Evolutionary conservation across 2,329 filamentous ascomycete species (phyloP).

Genomic region (Botrytis medusae): DNA sequence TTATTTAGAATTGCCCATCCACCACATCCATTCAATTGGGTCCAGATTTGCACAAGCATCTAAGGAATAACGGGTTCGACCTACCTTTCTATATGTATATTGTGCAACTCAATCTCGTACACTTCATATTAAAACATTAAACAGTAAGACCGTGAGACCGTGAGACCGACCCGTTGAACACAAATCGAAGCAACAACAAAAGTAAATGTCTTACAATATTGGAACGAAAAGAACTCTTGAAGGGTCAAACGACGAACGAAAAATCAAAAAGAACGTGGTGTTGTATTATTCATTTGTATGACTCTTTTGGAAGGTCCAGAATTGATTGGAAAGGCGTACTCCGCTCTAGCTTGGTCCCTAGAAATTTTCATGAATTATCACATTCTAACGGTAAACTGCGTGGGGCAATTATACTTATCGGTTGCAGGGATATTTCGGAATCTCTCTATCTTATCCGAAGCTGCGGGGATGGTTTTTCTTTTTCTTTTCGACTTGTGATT

Average conservation of each 20-base stretch:
- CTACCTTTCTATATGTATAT: neutral
- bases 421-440: neutral
- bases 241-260: neutral
- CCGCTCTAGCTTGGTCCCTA: neutral
- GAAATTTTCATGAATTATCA: neutral
- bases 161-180: neutral
- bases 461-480: neutral
- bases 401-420: neutral
- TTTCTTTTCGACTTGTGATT: neutral
- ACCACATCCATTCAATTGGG: neutral
- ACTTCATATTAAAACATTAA: slow-evolving; percentile 13
- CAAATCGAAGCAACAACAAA: neutral
- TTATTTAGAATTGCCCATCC: neutral
- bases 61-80: neutral
- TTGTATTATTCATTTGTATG: neutral
- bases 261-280: neutral
- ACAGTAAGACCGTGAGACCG: neutral
- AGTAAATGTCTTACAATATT: neutral
- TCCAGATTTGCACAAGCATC: neutral
- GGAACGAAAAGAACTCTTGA: neutral
- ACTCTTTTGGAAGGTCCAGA: slow-evolving; percentile 8
- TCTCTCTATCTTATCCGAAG: neutral
- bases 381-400: neutral
- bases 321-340: neutral
- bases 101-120: slow-evolving; percentile 2